Evolutionary conservation across 106 monocot species (phyloP).

Genomic region (Acorus gramineus): DNA sequence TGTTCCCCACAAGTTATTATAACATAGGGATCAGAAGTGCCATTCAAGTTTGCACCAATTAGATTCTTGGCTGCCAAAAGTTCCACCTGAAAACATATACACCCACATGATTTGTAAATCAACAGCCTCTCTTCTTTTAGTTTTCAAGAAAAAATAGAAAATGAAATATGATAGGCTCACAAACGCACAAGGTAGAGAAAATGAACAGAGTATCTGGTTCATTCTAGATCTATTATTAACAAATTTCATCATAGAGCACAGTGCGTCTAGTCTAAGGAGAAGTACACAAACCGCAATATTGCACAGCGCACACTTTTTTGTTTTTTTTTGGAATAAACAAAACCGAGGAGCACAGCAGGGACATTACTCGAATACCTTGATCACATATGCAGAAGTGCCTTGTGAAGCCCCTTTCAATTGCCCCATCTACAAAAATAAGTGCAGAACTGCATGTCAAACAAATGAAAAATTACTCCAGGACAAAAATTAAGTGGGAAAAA

Average conservation of each 20-base stretch:
- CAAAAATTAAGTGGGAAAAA: neutral
- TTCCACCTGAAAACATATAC: conserved; percentile 51
- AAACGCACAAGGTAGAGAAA: too few relatives aligned
- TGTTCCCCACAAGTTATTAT: conserved; percentile 88
- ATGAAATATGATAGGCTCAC: too few relatives aligned
- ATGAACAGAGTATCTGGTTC: too few relatives aligned
- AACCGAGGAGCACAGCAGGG: too few relatives aligned
- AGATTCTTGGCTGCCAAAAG: conserved; percentile 89
- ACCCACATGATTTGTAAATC: neutral
- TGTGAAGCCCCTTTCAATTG: conserved; percentile 41
- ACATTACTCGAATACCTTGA: conserved; percentile 42
- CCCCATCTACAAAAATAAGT: conserved; percentile 67
- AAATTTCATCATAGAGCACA: too few relatives aligned
- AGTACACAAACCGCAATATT: too few relatives aligned
- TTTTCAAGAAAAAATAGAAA: too few relatives aligned
- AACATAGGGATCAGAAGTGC: conserved; percentile 93
- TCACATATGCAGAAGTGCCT: conserved; percentile 42
- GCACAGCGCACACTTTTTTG: too few relatives aligned
- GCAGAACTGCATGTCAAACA: conserved; percentile 51
- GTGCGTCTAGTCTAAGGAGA: too few relatives aligned
- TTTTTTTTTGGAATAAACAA: too few relatives aligned
- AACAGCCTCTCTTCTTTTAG: neutral
- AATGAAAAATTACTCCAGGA: conserved; percentile 27
- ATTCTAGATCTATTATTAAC: too few relatives aligned
- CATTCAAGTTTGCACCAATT: conserved; percentile 86